phyloP scores from a whole-genome alignment of 2,329 filamentous ascomycete species.

The Graphilbum fragrans region DNA sequence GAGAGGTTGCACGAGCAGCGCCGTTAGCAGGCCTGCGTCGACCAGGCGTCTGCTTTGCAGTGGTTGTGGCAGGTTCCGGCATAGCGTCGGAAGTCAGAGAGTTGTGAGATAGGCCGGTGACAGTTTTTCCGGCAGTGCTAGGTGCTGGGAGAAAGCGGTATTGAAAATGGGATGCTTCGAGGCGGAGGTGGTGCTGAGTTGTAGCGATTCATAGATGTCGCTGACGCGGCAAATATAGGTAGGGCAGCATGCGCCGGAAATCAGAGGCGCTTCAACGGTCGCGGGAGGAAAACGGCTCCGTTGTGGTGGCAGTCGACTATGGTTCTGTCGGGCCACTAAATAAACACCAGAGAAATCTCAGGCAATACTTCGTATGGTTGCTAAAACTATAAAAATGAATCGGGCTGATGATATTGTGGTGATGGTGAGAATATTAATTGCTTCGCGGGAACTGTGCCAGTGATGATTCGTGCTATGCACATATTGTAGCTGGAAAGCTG shows the following conservation, averaged over 20 bases:
- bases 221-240: too few species aligned
- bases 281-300: too few species aligned
- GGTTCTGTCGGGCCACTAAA: too few species aligned
- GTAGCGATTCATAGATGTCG: too few species aligned
- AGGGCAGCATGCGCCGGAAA: too few species aligned
- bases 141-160: too few species aligned
- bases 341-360: too few species aligned
- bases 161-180: too few species aligned
- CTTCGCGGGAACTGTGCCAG: background rate
- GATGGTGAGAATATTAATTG: background rate
- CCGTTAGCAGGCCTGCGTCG: constrained; percentile 28
- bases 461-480: background rate
- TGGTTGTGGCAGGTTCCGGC: constrained; percentile 15
- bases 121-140: constrained; percentile 1
- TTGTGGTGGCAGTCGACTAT: too few species aligned
- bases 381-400: background rate
- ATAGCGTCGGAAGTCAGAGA: constrained; percentile 13
- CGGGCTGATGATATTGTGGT: background rate
- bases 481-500: background rate
- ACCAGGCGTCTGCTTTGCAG: constrained; percentile 22
- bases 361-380: too few species aligned
- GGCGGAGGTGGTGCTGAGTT: too few species aligned
- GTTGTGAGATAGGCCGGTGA: background rate
- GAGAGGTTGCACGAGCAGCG: constrained; percentile 22
- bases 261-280: too few species aligned